Evolutionary conservation across 2,329 filamentous ascomycete species (phyloP).

Genomic region (Colletotrichum lupini): DNA sequence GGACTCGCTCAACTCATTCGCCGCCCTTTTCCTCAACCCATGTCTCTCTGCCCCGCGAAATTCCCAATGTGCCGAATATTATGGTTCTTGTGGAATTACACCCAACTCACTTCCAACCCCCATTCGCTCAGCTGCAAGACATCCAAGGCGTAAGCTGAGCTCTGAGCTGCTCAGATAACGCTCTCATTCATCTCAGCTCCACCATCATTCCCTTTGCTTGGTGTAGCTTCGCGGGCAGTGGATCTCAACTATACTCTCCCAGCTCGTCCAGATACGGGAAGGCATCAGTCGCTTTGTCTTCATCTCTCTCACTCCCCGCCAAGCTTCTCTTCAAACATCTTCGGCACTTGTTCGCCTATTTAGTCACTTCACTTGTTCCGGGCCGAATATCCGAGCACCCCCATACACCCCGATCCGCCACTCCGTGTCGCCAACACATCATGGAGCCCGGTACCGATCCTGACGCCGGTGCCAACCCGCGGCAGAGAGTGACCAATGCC

Average conservation of each 20-base stretch:
- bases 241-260: neutral
- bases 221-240: neutral
- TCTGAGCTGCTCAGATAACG: neutral
- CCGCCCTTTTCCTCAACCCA: neutral
- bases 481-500: conserved; percentile 49
- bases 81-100: neutral
- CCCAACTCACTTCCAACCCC: neutral
- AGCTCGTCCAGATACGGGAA: conserved; percentile 4
- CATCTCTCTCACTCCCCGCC: neutral
- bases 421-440: neutral
- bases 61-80: neutral
- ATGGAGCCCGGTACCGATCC: conserved; percentile 15
- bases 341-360: neutral
- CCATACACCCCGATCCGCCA: neutral
- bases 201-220: neutral
- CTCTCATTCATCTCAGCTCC: neutral
- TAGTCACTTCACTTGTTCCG: neutral
- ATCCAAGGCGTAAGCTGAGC: neutral
- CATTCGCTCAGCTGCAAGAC: neutral
- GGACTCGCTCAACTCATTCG: neutral
- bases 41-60: neutral
- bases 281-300: neutral
- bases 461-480: conserved; percentile 9
- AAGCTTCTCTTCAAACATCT: neutral
- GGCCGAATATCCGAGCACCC: neutral